Evolutionary conservation across 2,329 filamentous ascomycete species (phyloP).

Genomic region (Aspergillus caelatus): DNA sequence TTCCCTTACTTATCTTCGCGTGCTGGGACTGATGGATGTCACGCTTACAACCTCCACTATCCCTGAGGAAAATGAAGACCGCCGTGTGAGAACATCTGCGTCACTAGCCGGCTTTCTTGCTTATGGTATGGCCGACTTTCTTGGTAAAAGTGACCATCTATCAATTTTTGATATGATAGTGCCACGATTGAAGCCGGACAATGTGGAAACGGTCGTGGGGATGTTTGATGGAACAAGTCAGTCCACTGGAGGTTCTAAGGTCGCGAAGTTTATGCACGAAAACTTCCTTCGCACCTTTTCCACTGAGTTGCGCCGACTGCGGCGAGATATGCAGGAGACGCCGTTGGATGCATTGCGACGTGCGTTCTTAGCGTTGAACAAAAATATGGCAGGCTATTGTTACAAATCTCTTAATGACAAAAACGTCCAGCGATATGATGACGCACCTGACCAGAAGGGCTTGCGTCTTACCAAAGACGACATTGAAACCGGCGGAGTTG

Average conservation of each 20-base stretch:
- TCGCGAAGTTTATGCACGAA: constrained; percentile 95
- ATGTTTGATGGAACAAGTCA: constrained; percentile 94
- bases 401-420: constrained; percentile 78
- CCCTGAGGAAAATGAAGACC: constrained; percentile 92
- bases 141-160: constrained; percentile 90
- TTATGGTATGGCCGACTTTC: constrained; percentile 96
- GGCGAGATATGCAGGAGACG: constrained; percentile 68
- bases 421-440: constrained; percentile 59
- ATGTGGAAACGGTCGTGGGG: constrained; percentile 88
- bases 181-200: constrained; percentile 84
- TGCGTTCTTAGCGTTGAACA: constrained; percentile 87
- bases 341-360: constrained; percentile 81
- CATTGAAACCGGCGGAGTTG: constrained; percentile 84
- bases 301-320: constrained; percentile 76
- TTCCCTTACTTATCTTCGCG: constrained; percentile 77
- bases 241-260: constrained; percentile 86
- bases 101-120: constrained; percentile 86
- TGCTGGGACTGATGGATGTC: constrained; percentile 96
- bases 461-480: constrained; percentile 81
- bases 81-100: constrained; percentile 95
- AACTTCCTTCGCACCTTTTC: constrained; percentile 87
- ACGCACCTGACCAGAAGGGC: constrained; percentile 67
- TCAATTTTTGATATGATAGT: constrained; percentile 96
- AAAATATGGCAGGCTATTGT: constrained; percentile 79
- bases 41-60: constrained; percentile 91